phyloP scores from a whole-genome alignment of 768 basidiomycete genomes.

The Naganishia vaughanmartiniae region DNA sequence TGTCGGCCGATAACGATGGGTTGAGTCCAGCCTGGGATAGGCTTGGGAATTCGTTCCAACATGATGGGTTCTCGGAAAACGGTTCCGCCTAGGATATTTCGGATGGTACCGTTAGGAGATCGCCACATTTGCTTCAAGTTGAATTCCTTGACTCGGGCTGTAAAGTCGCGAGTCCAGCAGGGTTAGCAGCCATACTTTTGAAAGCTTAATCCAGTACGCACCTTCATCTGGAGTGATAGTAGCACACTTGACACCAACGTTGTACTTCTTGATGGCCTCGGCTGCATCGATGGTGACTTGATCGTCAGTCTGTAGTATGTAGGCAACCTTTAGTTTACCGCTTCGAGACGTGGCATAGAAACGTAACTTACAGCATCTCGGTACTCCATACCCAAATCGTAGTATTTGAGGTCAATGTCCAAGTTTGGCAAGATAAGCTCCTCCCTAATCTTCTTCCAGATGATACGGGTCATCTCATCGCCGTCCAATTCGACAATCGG shows the following conservation, averaged over 20 bases:
- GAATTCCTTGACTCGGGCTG: conserved; percentile 62
- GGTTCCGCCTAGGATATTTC: conserved; percentile 96
- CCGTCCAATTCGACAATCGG: conserved; percentile 94
- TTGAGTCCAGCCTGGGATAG: conserved; percentile 93
- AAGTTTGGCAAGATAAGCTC: conserved; percentile 97
- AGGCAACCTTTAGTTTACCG: background rate
- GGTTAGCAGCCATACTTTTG: no score
- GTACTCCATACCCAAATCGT: conserved; percentile 89
- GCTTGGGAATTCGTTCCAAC: conserved; percentile 81
- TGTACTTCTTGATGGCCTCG: conserved; percentile 87
- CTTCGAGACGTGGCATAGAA: background rate
- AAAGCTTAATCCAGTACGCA: background rate
- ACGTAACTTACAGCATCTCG: conserved; percentile 68
- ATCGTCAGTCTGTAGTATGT: conserved; percentile 71
- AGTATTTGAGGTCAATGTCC: conserved; percentile 96
- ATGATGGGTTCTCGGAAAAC: conserved; percentile 99
- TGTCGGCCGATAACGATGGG: conserved; percentile 96
- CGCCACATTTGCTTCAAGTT: conserved; percentile 98
- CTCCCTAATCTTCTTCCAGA: conserved; percentile 96
- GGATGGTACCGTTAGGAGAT: conserved; percentile 95
- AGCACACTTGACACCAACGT: conserved; percentile 97
- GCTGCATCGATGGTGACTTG: conserved; percentile 89
- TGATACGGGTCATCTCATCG: conserved; percentile 99
- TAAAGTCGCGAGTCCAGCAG: background rate
- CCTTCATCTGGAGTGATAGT: conserved; percentile 98